Conservation (phyloP, 495 filamentous ascomycete species). For the Glutinoglossum americanum region DNA sequence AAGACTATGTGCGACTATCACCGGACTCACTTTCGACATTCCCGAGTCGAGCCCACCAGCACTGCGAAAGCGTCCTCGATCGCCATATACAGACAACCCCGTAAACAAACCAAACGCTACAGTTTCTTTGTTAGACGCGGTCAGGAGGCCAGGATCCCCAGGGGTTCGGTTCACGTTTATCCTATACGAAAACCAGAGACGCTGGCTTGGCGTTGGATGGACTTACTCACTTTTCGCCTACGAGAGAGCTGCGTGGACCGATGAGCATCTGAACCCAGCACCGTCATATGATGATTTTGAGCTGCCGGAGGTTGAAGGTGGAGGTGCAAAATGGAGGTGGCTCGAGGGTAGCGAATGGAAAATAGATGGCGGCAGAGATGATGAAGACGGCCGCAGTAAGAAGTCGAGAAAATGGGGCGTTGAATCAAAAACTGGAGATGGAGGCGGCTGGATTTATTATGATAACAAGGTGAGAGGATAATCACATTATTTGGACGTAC, state of each 20-base stretch:
- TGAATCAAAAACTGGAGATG: conserved; percentile 25
- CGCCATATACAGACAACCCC: neutral
- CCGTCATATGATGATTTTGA: conserved; percentile 64
- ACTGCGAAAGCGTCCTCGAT: conserved; percentile 3
- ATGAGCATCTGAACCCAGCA: conserved; percentile 74
- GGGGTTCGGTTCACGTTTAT: conserved; percentile 91
- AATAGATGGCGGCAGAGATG: conserved; percentile 50
- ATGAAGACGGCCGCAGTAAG: conserved; percentile 18
- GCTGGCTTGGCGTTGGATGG: conserved; percentile 92
- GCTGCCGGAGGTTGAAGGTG: conserved; percentile 67
- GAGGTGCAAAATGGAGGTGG: conserved; percentile 75
- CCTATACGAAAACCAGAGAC: conserved; percentile 86
- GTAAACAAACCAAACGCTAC: conserved; percentile 6
- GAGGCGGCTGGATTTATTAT: conserved; percentile 87
- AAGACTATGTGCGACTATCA: conserved; percentile 39
- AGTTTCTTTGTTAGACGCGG: conserved; percentile 3
- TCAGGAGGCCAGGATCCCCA: conserved; percentile 18
- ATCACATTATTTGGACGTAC: neutral
- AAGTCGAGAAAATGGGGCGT: conserved; percentile 16
- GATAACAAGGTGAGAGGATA: conserved; percentile 64
- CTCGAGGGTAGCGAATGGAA: conserved; percentile 65
- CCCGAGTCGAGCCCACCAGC: conserved; percentile 15
- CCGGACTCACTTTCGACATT: conserved; percentile 47
- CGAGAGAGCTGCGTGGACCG: conserved; percentile 80
- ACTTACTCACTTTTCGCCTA: conserved; percentile 74